phyloP scores from a whole-genome alignment of 2,329 filamentous ascomycete genomes.

The Plectosphaerella cucumerina region DNA sequence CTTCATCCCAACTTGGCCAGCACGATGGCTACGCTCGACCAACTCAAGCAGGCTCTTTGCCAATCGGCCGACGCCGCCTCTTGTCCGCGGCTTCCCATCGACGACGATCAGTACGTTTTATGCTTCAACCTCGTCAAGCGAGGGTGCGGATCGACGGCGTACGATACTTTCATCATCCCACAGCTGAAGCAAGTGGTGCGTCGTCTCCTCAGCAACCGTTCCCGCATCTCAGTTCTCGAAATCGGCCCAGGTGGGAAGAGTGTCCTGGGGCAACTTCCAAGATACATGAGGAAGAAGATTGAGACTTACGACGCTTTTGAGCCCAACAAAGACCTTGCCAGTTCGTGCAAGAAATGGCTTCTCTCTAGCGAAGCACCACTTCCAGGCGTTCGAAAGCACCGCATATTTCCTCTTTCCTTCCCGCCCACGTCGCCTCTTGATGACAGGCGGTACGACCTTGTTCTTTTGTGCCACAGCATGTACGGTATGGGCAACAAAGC shows the following conservation, averaged over 20 bases:
- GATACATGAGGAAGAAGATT: conserved; percentile 34
- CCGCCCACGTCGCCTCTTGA: conserved; percentile 34
- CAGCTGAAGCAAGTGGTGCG: conserved; percentile 38
- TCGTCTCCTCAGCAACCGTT: conserved; percentile 34
- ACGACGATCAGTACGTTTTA: conserved; percentile 42
- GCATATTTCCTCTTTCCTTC: conserved; percentile 31
- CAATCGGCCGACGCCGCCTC: background rate
- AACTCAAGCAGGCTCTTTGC: background rate
- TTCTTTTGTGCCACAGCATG: conserved; percentile 62
- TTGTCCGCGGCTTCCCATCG: conserved; percentile 26
- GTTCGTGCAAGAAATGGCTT: conserved; percentile 38
- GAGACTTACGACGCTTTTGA: conserved; percentile 51
- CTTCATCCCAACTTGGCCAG: conserved; percentile 18
- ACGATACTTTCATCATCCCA: conserved; percentile 48
- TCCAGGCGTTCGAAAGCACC: conserved; percentile 35
- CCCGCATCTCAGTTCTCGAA: conserved; percentile 49
- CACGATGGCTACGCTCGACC: conserved; percentile 10
- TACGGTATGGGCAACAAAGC: conserved; percentile 52
- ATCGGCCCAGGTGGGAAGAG: conserved; percentile 55
- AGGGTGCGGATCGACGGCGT: conserved; percentile 29
- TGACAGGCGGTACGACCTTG: conserved; percentile 43
- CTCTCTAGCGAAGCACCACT: conserved; percentile 20
- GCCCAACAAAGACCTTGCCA: conserved; percentile 42
- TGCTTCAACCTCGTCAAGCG: conserved; percentile 40
- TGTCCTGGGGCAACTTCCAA: conserved; percentile 45